Evolutionary conservation across 1,284 basidiomycete genomes (phyloP).

Genomic region (Ganoderma lucidum): DNA sequence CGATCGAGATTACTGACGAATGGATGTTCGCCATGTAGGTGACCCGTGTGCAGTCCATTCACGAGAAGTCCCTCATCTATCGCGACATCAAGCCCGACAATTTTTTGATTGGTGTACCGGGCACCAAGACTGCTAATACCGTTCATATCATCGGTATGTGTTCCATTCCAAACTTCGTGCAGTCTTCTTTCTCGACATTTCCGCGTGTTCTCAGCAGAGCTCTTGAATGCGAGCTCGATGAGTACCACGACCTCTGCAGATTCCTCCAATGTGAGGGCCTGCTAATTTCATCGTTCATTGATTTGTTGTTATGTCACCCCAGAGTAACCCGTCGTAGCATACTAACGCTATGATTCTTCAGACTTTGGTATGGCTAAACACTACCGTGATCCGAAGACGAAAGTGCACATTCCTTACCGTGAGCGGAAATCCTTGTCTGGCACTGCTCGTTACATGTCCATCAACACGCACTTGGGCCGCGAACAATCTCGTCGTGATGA

Average conservation of each 20-base stretch:
- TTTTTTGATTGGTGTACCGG: slow-evolving; percentile 96
- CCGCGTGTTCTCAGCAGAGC: neutral
- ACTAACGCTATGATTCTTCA: slow-evolving; percentile 41
- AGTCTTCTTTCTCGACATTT: neutral
- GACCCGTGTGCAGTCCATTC: slow-evolving; percentile 95
- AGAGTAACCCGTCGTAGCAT: neutral
- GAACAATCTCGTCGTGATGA: slow-evolving; percentile 93
- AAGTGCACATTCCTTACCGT: slow-evolving; percentile 97
- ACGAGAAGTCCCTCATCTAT: slow-evolving; percentile 98
- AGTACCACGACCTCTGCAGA: too few species aligned
- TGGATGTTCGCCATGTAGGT: slow-evolving; percentile 61
- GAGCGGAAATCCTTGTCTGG: slow-evolving; percentile 98
- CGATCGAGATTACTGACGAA: neutral
- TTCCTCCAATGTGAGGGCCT: too few species aligned
- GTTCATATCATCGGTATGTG: slow-evolving; percentile 89
- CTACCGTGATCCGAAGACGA: slow-evolving; percentile 98
- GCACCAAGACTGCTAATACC: slow-evolving; percentile 88
- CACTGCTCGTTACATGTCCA: slow-evolving; percentile 98
- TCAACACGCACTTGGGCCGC: slow-evolving; percentile 97
- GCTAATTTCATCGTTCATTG: neutral
- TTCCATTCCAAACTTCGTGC: neutral
- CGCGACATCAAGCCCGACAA: slow-evolving; percentile 99
- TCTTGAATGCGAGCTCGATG: too few species aligned
- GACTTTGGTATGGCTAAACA: slow-evolving; percentile 99
- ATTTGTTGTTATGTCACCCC: slow-evolving; percentile 1